Base-by-base conservation (phyloP, 1,284 basidiomycete genomes). In the Microbotryum scabiosae region DNA sequence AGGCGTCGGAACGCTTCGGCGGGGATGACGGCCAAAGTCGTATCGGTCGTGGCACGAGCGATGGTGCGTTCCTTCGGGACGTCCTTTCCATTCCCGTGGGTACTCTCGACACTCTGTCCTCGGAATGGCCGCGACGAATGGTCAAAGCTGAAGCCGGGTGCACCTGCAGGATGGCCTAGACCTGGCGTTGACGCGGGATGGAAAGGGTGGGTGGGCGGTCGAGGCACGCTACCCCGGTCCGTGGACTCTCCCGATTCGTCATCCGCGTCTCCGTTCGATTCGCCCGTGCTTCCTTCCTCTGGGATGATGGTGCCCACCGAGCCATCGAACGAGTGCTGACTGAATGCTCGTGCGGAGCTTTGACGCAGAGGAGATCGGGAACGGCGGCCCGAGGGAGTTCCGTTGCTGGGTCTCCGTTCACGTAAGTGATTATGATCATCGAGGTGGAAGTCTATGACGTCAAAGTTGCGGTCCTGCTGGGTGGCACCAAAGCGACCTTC, bases 11-110 rank as follows among this genome's bases (percentile, higher is more conserved):
- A 99, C 5, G 94, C 96, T 73, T 97, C 91, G 1, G 94, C 93
- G 5, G 94, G 96, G 59, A 99, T 97, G 18, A 98, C 94, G n/a
- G 94, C 96, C 9, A 99, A 78, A 0, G 94, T 97, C 5, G 90
- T 91, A 73, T 99, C 94, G 58, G 89, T 87, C 1, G 86, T 87
- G 4, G 94, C 96, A 32, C 93, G 81, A 16, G 92, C 93, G 36
- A 97, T 84, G 4, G 85, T 73, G 16, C 61, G 62, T 51, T 73
- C 69, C 23, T 57, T 60, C 47, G 54, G 47, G 32, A 48, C 44
- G 10, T 41, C 25, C 44, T 47, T 56, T 12, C n/a, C 30, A 16
- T 45, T 28, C 30, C 18, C 30, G 36, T 36, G 45, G 5, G 44
- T 28, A 28, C 36, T 41, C 16, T 41, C 36, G 36, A 41, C 14